Evolutionary conservation across 176 grass and related monocot genomes (phyloP).

Genomic region (Rhynchospora pubera): DNA sequence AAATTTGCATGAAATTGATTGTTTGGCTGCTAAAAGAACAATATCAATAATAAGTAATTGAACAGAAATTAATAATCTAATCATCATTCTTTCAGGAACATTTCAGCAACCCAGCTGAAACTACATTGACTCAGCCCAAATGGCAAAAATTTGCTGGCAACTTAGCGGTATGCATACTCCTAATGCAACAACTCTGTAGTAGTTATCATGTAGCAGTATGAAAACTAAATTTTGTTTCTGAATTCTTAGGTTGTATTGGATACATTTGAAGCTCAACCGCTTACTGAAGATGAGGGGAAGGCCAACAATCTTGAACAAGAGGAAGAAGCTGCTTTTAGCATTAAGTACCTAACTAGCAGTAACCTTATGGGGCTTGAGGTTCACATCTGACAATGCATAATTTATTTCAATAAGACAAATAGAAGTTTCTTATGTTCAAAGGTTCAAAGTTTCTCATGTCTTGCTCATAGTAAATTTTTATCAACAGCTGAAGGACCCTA

Average conservation of each 20-base stretch:
- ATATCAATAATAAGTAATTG: not conserved
- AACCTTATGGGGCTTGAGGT: constrained; percentile 99
- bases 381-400: constrained; percentile 13
- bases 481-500: constrained; percentile 87
- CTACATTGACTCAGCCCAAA: constrained; percentile 43
- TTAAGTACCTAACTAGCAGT: constrained; percentile 96
- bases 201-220: not conserved
- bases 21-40: not conserved
- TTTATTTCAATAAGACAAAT: constrained; percentile 19
- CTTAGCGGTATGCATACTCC: constrained; percentile 46
- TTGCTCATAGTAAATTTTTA: constrained; percentile 12
- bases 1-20: not conserved
- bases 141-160: constrained; percentile 88
- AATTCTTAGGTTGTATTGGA: constrained; percentile 68
- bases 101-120: constrained; percentile 74
- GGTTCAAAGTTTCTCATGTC: not conserved
- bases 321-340: constrained; percentile 87
- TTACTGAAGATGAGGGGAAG: constrained; percentile 86
- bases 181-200: constrained; percentile 3
- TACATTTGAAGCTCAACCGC: constrained; percentile 97
- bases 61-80: not conserved
- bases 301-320: constrained; percentile 70
- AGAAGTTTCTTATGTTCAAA: constrained; percentile 3
- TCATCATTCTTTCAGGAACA: constrained; percentile 47
- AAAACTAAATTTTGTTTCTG: constrained; percentile 16